Conservation (phyloP, 2,329 filamentous ascomycete genomes). For the Gaeumannomyces sp. region DNA sequence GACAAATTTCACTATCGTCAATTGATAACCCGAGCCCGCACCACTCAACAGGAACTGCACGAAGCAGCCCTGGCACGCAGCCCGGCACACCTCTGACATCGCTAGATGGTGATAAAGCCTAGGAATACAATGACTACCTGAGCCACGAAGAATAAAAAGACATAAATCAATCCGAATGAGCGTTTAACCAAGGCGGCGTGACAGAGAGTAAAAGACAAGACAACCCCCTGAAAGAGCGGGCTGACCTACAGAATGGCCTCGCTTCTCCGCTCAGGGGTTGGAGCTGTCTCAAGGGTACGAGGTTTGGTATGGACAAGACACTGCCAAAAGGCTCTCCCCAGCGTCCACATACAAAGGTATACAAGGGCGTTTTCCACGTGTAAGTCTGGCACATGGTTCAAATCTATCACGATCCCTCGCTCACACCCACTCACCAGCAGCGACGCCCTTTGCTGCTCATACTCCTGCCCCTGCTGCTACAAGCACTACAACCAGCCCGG, state of each 20-base stretch:
- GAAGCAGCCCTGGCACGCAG: no score
- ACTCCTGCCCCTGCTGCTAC: neutral
- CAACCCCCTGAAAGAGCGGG: no score
- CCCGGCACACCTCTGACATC: no score
- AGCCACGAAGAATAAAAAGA: no score
- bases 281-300: neutral
- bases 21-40: no score
- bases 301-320: neutral
- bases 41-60: no score
- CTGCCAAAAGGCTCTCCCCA: neutral
- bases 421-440: neutral
- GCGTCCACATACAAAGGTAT: neutral
- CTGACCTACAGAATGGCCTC: constrained; percentile 3
- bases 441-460: neutral
- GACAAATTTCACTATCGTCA: no score
- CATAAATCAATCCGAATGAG: no score
- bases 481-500: neutral
- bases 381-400: neutral
- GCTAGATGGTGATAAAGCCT: no score
- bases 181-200: no score
- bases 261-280: constrained; percentile 1
- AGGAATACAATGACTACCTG: no score
- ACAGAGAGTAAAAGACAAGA: no score
- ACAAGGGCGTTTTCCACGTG: constrained; percentile 1
- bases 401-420: neutral